These are phyloP conservation scores for Rosa rugosa DNA, from an alignment of 306 rosid genomes.

Conservation along the genomic window DNA sequence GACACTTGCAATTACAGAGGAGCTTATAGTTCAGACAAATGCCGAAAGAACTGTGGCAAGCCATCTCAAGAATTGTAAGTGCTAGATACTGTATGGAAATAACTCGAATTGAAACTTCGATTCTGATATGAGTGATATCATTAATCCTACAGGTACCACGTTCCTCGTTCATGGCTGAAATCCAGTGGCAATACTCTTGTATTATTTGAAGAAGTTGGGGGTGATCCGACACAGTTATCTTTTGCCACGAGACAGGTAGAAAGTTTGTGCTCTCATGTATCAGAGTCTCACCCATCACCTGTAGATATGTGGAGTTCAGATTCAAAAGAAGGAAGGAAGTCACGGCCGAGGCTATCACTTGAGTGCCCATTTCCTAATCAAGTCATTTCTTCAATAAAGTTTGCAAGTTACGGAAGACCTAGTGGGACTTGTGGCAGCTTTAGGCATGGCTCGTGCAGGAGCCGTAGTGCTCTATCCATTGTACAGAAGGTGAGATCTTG, in stretches of 20 bases:
- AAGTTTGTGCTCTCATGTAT: conserved; percentile 72
- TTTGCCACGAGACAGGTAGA: conserved; percentile 59
- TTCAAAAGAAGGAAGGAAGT: conserved; percentile 34
- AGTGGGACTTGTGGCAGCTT: conserved; percentile 76
- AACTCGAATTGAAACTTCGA: conserved; percentile 15
- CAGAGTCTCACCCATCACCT: conserved; percentile 83
- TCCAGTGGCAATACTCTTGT: conserved; percentile 65
- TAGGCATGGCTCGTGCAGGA: conserved; percentile 66
- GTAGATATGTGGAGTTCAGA: conserved; percentile 63
- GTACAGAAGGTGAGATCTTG: conserved; percentile 58
- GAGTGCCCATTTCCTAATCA: conserved; percentile 79
- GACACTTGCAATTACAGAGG: conserved; percentile 64
- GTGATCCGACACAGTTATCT: conserved; percentile 67
- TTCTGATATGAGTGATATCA: conserved; percentile 15
- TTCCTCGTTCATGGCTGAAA: conserved; percentile 75
- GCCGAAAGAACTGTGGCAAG: conserved; percentile 81
- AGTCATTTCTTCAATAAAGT: conserved; percentile 71
- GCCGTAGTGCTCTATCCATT: conserved; percentile 56
- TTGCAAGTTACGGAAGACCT: conserved; percentile 88
- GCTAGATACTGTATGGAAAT: conserved; percentile 11
- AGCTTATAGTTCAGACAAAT: conserved; percentile 46
- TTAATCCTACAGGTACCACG: conserved; percentile 63
- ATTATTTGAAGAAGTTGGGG: conserved; percentile 81
- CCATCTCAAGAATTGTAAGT: conserved; percentile 86
- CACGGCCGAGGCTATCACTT: conserved; percentile 53